Percentiles rank a stretch among this genome's conserved stretches.
Conservation (phyloP, 2,329 filamentous ascomycete species). For the Colletotrichum destructivum region DNA sequence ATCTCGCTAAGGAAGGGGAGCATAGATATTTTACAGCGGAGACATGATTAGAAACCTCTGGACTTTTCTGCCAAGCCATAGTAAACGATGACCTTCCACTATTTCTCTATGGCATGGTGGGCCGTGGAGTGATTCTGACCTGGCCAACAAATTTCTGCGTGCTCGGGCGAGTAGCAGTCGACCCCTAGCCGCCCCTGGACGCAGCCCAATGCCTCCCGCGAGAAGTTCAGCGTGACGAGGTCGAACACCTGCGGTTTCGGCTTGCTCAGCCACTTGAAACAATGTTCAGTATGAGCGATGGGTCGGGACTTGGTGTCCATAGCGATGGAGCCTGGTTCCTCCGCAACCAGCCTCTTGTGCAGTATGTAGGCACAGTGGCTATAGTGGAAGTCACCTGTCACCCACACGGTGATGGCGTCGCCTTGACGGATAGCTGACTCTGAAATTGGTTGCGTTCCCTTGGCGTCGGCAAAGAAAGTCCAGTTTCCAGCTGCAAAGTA, state of each 20-base stretch:
- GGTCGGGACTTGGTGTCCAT: background rate
- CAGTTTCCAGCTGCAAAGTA: background rate
- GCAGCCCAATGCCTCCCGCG: background rate
- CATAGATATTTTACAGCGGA: too few relatives aligned
- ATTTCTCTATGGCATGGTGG: background rate
- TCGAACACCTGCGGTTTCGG: background rate
- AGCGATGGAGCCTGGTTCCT: background rate
- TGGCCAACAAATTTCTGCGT: background rate
- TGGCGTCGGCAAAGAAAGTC: slow-evolving; percentile 5
- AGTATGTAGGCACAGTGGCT: slow-evolving; percentile 2
- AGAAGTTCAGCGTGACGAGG: background rate
- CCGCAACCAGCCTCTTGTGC: background rate
- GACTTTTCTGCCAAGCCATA: too few relatives aligned
- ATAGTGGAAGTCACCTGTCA: slow-evolving; percentile 1
- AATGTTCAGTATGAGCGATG: background rate
- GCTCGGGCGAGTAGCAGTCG: background rate
- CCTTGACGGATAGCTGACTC: background rate
- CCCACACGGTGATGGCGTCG: background rate
- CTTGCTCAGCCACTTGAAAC: background rate
- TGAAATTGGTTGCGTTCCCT: background rate
- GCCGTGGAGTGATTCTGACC: background rate
- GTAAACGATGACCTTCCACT: background rate
- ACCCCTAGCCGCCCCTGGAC: background rate
- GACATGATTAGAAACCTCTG: too few relatives aligned
- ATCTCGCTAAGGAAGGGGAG: too few relatives aligned